Conservation (phyloP, 192 early-diverging fungal species). For the Piromyces finnis region DNA sequence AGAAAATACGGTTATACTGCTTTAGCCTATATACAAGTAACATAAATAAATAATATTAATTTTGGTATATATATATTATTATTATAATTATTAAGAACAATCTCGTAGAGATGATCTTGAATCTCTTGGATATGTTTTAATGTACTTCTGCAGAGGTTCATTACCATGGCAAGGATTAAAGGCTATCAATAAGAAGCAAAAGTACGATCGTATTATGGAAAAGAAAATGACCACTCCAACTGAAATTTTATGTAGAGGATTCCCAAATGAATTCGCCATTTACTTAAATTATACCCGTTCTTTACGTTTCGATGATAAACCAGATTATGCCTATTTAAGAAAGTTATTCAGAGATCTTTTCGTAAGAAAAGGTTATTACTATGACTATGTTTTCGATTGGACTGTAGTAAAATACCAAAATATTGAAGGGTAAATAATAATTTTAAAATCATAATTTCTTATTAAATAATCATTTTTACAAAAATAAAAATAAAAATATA, state of each 20-base stretch:
- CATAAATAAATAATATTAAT: too few species aligned
- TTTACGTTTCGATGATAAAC: slow-evolving; percentile 46
- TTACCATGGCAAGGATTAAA: slow-evolving; percentile 47
- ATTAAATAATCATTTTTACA: neutral
- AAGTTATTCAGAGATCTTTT: slow-evolving; percentile 46
- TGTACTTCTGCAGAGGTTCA: slow-evolving; percentile 43
- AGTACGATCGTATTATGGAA: slow-evolving; percentile 50
- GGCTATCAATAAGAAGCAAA: slow-evolving; percentile 47
- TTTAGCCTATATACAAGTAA: too few species aligned
- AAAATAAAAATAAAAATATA: neutral
- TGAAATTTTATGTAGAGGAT: slow-evolving; percentile 30
- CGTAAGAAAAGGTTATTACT: slow-evolving; percentile 36
- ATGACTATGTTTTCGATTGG: slow-evolving; percentile 51
- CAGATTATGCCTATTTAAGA: slow-evolving; percentile 41
- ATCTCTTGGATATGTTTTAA: slow-evolving; percentile 42
- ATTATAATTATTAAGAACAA: slow-evolving; percentile 23
- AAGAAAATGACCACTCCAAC: slow-evolving; percentile 53
- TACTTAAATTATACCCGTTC: slow-evolving; percentile 44
- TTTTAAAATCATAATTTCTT: too few species aligned
- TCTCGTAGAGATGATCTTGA: slow-evolving; percentile 45
- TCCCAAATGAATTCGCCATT: slow-evolving; percentile 40
- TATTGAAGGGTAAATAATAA: neutral
- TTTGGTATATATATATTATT: too few species aligned
- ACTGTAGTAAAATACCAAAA: slow-evolving; percentile 25
- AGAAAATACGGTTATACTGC: too few species aligned